Evolutionary conservation across 2,329 filamentous ascomycete genomes (phyloP), one percentile per base, ranked within the genome.

Genomic region (Alternaria dauci): DNA sequence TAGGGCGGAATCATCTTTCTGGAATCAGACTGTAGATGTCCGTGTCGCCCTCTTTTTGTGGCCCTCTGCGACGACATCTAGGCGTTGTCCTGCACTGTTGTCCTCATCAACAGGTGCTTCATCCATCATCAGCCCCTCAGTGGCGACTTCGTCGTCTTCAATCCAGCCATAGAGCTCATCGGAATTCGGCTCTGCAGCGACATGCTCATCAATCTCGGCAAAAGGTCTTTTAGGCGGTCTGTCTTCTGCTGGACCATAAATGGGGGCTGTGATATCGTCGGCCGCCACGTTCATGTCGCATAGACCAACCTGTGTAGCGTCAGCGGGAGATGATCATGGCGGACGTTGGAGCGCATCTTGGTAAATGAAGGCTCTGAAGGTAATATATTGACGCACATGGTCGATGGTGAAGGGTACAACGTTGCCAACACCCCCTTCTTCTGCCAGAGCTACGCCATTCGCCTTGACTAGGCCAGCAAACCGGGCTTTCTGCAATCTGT

Each of bases 151-250:
- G 56, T 86, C 84, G 58, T 90, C 88, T 53, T 90, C 86, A 39
- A 85, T 85, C 90, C 90, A 93, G 14, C 89, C 89, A 70, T 91
- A 92, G 70, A 91, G 87, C 64, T 92, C 89, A 60, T 90, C 88
- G 20, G 77, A 80, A 16, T 83, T 82, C 30, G 85, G 86, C 43
- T 89, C 87, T 63, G 86, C 89, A 62, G 88, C 87, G 53, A 84
- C 85, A 5, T 88, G 85, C 44, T 89, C 85, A 34, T 81, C 81
- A 54, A 90, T 81, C 74, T 92, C 81, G 44, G 79, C 72, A 55
- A 78, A 80, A 9, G 68, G 87, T 68, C 90, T 84, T 79, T 93
- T 93, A 32, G 79, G 82, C 28, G 80, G 79, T 61, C 83, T 75
- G 41, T 63, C 55, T 57, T 70, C 63, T 54, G 61, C 59, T 26